phyloP scores from a whole-genome alignment of 768 basidiomycete species.

The Neoboletus subvelutipes region DNA sequence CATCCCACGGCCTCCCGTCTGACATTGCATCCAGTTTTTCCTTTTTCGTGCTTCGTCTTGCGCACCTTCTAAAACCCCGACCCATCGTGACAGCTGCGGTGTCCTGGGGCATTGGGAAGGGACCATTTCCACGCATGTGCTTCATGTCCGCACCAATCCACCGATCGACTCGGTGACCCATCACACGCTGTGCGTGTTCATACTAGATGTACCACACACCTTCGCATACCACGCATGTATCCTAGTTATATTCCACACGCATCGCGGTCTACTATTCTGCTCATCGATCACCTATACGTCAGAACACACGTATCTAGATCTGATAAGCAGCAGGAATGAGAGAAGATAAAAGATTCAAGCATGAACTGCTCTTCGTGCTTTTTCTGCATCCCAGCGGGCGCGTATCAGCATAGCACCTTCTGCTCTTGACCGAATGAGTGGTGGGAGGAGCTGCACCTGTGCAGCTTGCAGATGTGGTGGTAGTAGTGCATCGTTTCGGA shows the following conservation, averaged over 20 bases:
- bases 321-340: slow-evolving; percentile 5
- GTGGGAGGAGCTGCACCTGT: slow-evolving; percentile 54
- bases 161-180: slow-evolving; percentile 21
- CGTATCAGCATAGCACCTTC: slow-evolving; percentile 72
- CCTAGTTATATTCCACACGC: slow-evolving; percentile 15
- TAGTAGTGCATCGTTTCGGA: slow-evolving; percentile 72
- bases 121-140: slow-evolving; percentile 4
- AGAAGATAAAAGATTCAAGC: slow-evolving; percentile 12
- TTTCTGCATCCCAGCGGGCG: slow-evolving; percentile 74
- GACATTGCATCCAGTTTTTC: not conserved
- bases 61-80: not conserved
- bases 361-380: slow-evolving; percentile 26
- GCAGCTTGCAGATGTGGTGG: slow-evolving; percentile 64
- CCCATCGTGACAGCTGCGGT: not conserved
- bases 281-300: slow-evolving; percentile 12
- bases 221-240: slow-evolving; percentile 21
- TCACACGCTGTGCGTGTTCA: slow-evolving; percentile 27
- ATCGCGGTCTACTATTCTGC: slow-evolving; percentile 7
- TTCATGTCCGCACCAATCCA: slow-evolving; percentile 16
- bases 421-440: slow-evolving; percentile 58
- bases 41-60: not conserved
- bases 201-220: slow-evolving; percentile 11
- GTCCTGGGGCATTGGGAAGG: not conserved
- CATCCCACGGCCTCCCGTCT: not conserved
- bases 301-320: slow-evolving; percentile 14